phyloP scores from a whole-genome alignment of 495 filamentous ascomycete species.

The Neurospora sp. region DNA sequence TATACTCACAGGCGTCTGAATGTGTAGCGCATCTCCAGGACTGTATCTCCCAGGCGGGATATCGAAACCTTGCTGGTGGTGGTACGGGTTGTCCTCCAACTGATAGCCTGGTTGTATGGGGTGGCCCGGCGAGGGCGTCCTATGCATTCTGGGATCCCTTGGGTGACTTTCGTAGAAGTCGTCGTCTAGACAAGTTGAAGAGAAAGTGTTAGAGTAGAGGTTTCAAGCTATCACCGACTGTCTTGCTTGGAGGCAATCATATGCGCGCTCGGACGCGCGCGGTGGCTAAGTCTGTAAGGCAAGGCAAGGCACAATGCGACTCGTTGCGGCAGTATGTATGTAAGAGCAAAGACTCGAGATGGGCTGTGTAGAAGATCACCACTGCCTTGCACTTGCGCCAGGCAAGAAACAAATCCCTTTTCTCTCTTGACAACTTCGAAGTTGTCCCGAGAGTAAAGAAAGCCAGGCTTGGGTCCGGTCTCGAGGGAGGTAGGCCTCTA shows the following conservation, averaged over 20 bases:
- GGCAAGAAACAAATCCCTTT: slow-evolving; percentile 14
- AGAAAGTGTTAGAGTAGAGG: slow-evolving; percentile 15
- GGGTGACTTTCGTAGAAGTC: slow-evolving; percentile 46
- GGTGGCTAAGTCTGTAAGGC: neutral
- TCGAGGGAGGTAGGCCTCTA: neutral
- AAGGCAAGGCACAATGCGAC: neutral
- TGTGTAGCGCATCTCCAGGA: slow-evolving; percentile 54
- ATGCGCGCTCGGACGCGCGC: neutral
- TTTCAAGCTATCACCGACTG: neutral
- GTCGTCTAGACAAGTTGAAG: slow-evolving; percentile 39
- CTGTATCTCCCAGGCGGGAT: slow-evolving; percentile 51
- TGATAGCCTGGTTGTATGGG: slow-evolving; percentile 55
- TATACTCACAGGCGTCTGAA: slow-evolving; percentile 59
- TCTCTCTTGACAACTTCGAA: neutral
- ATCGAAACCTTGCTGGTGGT: slow-evolving; percentile 44
- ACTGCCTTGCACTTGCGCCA: slow-evolving; percentile 20
- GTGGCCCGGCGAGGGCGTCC: slow-evolving; percentile 48
- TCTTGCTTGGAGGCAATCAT: neutral
- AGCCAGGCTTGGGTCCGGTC: neutral
- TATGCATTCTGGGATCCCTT: slow-evolving; percentile 45
- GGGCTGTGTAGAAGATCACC: neutral
- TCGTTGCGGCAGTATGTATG: neutral
- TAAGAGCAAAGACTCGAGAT: neutral
- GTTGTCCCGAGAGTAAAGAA: neutral
- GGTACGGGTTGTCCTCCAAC: slow-evolving; percentile 57